Conservation (phyloP, 768 basidiomycete genomes). For the Hortiboletus flavorubellus region DNA sequence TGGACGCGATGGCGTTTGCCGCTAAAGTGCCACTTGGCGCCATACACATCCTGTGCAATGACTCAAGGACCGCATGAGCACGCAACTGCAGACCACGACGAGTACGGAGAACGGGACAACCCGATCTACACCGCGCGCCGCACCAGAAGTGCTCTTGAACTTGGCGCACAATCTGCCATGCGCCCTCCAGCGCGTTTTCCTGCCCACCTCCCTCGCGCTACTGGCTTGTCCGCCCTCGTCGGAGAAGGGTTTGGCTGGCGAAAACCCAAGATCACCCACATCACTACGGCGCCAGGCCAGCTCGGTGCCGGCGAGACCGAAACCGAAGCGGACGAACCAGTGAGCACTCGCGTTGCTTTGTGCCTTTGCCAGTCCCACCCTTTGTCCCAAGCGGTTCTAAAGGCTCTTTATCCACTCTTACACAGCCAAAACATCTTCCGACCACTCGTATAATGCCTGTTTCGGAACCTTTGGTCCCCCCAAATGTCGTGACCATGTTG, state of each 20-base stretch:
- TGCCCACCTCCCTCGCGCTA: conserved; percentile 11
- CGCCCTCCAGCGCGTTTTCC: conserved; percentile 6
- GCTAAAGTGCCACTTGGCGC: neutral
- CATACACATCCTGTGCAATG: neutral
- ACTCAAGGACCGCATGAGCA: neutral
- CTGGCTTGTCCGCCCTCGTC: conserved; percentile 24
- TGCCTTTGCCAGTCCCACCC: neutral
- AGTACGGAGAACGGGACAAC: neutral
- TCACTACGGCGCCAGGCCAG: conserved; percentile 61
- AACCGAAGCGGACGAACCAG: conserved; percentile 74
- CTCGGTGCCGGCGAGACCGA: conserved; percentile 74
- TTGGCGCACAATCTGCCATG: conserved; percentile 8
- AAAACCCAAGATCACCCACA: conserved; percentile 40
- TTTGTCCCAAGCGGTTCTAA: conserved; percentile 7
- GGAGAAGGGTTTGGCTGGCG: conserved; percentile 29
- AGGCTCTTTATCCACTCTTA: neutral
- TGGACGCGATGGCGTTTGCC: neutral
- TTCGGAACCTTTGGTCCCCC: conserved; percentile 50
- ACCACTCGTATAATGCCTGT: conserved; percentile 59
- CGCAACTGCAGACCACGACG: neutral
- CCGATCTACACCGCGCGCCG: conserved; percentile 22
- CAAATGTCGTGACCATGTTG: conserved; percentile 48
- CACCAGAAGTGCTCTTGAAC: conserved; percentile 22
- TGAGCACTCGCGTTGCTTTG: conserved; percentile 34
- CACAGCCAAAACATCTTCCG: conserved; percentile 61